These are phyloP conservation scores for Atractiella rhizophila DNA, from an alignment of 768 basidiomycete species.

Conservation along the genomic window DNA sequence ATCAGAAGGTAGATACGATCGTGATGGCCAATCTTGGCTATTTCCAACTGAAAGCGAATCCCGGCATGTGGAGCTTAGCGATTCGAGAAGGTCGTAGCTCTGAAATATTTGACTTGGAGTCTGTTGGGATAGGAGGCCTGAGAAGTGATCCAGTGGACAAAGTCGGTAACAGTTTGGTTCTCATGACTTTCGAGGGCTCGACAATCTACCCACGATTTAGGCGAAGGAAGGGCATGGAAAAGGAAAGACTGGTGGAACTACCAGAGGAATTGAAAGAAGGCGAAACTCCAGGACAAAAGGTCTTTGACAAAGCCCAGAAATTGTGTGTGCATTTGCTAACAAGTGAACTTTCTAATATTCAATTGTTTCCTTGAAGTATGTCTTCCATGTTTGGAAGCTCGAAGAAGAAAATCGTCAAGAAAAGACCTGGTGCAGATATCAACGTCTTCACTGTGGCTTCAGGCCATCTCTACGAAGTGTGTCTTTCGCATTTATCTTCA, in stretches of 20 bases:
- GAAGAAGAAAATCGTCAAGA: neutral
- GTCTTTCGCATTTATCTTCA: conserved; percentile 4
- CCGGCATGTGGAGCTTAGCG: conserved; percentile 59
- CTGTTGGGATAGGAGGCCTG: conserved; percentile 71
- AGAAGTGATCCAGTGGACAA: conserved; percentile 37
- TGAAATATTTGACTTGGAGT: conserved; percentile 57
- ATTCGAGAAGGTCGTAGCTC: conserved; percentile 59
- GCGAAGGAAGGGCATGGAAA: conserved; percentile 50
- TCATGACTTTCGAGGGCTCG: conserved; percentile 72
- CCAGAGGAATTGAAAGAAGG: neutral
- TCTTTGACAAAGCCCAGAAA: conserved; percentile 1
- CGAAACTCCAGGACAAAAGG: neutral
- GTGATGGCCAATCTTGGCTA: conserved; percentile 90
- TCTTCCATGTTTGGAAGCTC: neutral
- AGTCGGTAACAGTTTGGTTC: conserved; percentile 32
- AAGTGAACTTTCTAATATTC: neutral
- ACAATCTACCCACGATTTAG: conserved; percentile 60
- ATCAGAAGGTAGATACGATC: conserved; percentile 29
- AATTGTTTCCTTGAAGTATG: conserved; percentile 20
- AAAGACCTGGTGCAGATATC: conserved; percentile 49
- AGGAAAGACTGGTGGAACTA: conserved; percentile 45
- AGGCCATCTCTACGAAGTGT: conserved; percentile 77
- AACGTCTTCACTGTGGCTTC: conserved; percentile 99
- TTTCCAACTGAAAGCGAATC: conserved; percentile 76
- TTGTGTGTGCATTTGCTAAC: neutral